These are phyloP conservation scores for Xerocomellus chrysenteron DNA, from an alignment of 768 basidiomycete genomes.

Conservation along the genomic window DNA sequence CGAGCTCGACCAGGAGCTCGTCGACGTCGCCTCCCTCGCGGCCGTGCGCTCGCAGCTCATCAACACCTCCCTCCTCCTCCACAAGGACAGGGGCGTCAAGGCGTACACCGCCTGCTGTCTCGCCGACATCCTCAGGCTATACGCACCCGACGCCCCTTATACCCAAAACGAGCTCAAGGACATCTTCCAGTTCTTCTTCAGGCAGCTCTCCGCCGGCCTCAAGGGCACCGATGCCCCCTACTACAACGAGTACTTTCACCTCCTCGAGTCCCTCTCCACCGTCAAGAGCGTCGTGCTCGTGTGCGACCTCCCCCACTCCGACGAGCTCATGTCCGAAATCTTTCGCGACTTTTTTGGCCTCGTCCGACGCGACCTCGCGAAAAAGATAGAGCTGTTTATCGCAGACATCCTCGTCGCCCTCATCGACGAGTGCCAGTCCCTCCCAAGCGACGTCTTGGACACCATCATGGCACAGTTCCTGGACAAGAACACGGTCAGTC, in stretches of 20 bases:
- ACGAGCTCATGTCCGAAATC: slow-evolving; percentile 79
- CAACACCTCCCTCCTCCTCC: slow-evolving; percentile 74
- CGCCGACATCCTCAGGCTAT: slow-evolving; percentile 89
- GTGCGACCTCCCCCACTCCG: slow-evolving; percentile 85
- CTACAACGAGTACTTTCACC: slow-evolving; percentile 90
- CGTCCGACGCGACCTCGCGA: slow-evolving; percentile 68
- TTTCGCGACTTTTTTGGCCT: slow-evolving; percentile 84
- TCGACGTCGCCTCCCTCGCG: slow-evolving; percentile 72
- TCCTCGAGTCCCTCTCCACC: slow-evolving; percentile 90
- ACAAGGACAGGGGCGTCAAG: slow-evolving; percentile 96
- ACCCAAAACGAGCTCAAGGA: slow-evolving; percentile 85
- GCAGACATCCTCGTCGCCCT: slow-evolving; percentile 88
- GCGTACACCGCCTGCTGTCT: slow-evolving; percentile 93
- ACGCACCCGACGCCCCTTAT: slow-evolving; percentile 97
- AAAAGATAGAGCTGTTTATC: slow-evolving; percentile 83
- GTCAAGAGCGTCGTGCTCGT: slow-evolving; percentile 95
- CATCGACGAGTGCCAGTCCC: slow-evolving; percentile 77
- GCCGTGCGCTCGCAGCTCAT: slow-evolving; percentile 78
- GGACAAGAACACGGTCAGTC: slow-evolving; percentile 69
- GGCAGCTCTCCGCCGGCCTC: slow-evolving; percentile 75
- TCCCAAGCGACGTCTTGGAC: slow-evolving; percentile 82
- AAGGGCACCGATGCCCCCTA: slow-evolving; percentile 78
- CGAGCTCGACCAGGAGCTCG: slow-evolving; percentile 81
- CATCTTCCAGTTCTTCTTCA: slow-evolving; percentile 96
- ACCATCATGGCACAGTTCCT: slow-evolving; percentile 82